A percentile compares a stretch with the other conserved stretches of the same genome.
Evolutionary conservation across 177 flowering plant species (phyloP).

Genomic region (Tripterygium wilfordii): DNA sequence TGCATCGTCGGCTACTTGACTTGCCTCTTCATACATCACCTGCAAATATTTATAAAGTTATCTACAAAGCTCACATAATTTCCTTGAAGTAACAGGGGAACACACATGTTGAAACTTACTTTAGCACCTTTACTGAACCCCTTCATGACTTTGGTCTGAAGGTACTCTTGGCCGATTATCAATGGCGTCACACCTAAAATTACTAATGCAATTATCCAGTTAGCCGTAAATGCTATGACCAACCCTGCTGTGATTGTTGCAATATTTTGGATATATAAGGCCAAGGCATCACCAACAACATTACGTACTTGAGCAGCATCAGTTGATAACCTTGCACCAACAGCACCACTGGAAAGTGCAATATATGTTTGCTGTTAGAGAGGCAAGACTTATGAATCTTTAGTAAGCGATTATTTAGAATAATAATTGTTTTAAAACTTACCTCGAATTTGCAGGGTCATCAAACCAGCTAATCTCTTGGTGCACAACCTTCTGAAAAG

Average conservation of each 20-base stretch:
- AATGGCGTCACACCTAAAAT: conserved; percentile 47
- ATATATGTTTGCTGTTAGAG: no score
- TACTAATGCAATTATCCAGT: conserved; percentile 56
- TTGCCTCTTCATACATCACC: conserved; percentile 59
- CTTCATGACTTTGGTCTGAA: conserved; percentile 31
- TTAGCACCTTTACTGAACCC: conserved; percentile 72
- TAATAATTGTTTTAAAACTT: no score
- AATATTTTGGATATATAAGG: conserved; percentile 52
- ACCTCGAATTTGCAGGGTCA: conserved; percentile 70
- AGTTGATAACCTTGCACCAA: conserved; percentile 67
- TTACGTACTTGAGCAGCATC: conserved; percentile 58
- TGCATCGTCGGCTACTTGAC: conserved; percentile 57
- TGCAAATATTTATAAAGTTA: no score
- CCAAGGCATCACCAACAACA: conserved; percentile 65
- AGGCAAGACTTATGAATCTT: no score
- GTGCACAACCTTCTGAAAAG: conserved; percentile 57
- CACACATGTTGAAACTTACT: conserved; percentile 15
- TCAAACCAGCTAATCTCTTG: conserved; percentile 82
- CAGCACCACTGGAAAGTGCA: conserved; percentile 63
- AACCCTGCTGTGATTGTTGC: conserved; percentile 49
- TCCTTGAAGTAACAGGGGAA: no score
- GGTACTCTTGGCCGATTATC: conserved; percentile 37
- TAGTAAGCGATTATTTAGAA: no score
- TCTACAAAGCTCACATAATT: no score
- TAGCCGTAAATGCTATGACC: conserved; percentile 55